Evolutionary conservation across 164 flowering plant genomes (phyloP), one percentile per base, ranked within the genome.

Genomic region (Annona cherimola): DNA sequence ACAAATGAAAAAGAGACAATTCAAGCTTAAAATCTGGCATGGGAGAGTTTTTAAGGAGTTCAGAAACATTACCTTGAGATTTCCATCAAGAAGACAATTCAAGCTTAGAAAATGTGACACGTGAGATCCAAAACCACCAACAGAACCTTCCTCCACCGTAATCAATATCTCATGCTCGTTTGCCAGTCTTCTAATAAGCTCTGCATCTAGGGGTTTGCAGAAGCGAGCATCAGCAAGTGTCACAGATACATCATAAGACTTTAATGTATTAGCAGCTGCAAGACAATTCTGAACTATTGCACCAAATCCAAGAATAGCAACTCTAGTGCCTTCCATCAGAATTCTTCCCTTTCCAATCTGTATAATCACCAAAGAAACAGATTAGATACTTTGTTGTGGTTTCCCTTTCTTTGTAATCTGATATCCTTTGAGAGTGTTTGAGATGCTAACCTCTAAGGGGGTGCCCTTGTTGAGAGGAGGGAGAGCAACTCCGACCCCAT

Each of bases 51-150:
- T 50, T 9, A 12, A 5, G 14, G 20, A 18, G 40, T 61, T 55
- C 4, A 0, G 20, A 45, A 18, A 60, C 45, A 57, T 45, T 81
- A 91, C 98, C 98, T 94, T 91, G 43, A 92, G 88, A n/a, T 77
- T 77, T 70, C 97, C 97, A 83, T 92, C 98, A 26, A 94, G 77
- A 64, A 90, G 76, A 3, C 97, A 93, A 70, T 73, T 77, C 63
- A 90, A 73, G 79, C 88, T 78, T 39, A 94, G 78, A 84, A 81
- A 91, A 41, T 94, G 97, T 6, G 86, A 59, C 4, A 94, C 96
- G 73, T 92, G 98, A 43, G 98, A 90, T 1, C 95, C 89, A 77
- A 93, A 93, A 4, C 98, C 98, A 67, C 98, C 98, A 68, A 93
- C 76, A 0, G 97, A 88, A 35, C 97, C 98, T 77, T 93, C 98